These are phyloP conservation scores for Leishmania gerbilli DNA, from an alignment of 208 protist species.

Conservation along the genomic window DNA sequence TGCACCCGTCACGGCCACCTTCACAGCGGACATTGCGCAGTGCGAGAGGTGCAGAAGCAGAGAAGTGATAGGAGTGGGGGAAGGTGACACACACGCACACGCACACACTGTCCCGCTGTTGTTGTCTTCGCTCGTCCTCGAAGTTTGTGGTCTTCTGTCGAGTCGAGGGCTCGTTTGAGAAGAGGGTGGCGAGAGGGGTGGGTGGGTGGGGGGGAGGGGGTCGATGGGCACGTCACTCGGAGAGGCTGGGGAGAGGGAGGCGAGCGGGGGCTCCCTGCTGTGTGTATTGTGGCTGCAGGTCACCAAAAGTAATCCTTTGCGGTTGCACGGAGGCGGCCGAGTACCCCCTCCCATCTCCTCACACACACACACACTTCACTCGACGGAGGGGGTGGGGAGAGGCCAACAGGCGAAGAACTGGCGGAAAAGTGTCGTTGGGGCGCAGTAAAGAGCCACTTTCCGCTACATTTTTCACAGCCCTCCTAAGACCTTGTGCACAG, in stretches of 20 bases:
- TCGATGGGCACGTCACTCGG: not conserved
- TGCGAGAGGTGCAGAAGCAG: not conserved
- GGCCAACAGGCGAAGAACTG: not conserved
- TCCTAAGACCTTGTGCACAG: not conserved
- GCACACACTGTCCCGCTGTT: not conserved
- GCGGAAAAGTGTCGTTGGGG: not conserved
- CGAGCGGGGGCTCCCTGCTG: not conserved
- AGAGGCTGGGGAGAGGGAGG: not conserved
- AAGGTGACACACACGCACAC: not conserved
- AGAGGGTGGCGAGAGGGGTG: not conserved
- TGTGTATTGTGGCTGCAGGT: not conserved
- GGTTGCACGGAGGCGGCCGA: not conserved
- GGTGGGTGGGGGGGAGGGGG: too few relatives aligned
- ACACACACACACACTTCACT: not conserved
- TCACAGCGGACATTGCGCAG: conserved; percentile 17
- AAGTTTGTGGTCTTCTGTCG: not conserved
- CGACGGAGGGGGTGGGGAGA: not conserved
- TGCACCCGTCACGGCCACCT: conserved; percentile 95
- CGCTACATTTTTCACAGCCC: not conserved
- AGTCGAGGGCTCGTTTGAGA: not conserved
- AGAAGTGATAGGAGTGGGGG: too few relatives aligned
- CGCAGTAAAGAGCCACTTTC: not conserved
- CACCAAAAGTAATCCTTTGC: not conserved
- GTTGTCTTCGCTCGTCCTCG: not conserved
- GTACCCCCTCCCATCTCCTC: not conserved